Percentiles rank a stretch among this genome's conserved stretches.
phyloP scores from a whole-genome alignment of 768 basidiomycete species.

The Lyophyllum semitale region DNA sequence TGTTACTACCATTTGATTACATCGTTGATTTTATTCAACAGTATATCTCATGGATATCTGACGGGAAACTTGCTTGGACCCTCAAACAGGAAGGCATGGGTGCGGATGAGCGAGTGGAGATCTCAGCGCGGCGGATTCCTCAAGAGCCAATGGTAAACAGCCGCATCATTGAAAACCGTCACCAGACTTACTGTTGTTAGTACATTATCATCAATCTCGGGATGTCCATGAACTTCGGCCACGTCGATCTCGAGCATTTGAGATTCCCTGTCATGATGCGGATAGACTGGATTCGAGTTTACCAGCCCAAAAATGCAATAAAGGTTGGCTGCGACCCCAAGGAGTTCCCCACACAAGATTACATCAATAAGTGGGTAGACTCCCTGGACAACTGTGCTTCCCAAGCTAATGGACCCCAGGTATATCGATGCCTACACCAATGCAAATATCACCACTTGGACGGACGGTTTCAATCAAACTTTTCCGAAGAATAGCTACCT shows the following conservation, averaged over 20 bases:
- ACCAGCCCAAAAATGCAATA: constrained; percentile 67
- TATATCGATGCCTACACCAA: constrained; percentile 79
- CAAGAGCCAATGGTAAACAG: constrained; percentile 78
- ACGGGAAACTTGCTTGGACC: constrained; percentile 68
- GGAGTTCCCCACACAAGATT: constrained; percentile 76
- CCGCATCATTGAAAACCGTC: background rate
- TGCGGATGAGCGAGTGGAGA: constrained; percentile 55
- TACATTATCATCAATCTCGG: constrained; percentile 87
- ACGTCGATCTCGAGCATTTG: constrained; percentile 70
- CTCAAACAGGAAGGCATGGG: constrained; percentile 63
- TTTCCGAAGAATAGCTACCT: constrained; percentile 70
- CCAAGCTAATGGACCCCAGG: constrained; percentile 24
- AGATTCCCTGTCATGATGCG: constrained; percentile 74
- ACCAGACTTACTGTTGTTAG: constrained; percentile 35
- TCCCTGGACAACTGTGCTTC: background rate
- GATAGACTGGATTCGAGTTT: constrained; percentile 89
- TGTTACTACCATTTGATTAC: background rate
- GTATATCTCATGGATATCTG: constrained; percentile 83
- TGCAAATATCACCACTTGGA: constrained; percentile 79
- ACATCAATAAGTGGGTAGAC: constrained; percentile 68
- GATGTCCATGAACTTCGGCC: constrained; percentile 76
- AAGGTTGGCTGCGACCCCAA: constrained; percentile 87
- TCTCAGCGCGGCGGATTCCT: constrained; percentile 69
- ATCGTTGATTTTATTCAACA: constrained; percentile 22
- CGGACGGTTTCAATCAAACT: constrained; percentile 58